phyloP scores from a whole-genome alignment of 345 rosid species.

The Brassica rapa region DNA sequence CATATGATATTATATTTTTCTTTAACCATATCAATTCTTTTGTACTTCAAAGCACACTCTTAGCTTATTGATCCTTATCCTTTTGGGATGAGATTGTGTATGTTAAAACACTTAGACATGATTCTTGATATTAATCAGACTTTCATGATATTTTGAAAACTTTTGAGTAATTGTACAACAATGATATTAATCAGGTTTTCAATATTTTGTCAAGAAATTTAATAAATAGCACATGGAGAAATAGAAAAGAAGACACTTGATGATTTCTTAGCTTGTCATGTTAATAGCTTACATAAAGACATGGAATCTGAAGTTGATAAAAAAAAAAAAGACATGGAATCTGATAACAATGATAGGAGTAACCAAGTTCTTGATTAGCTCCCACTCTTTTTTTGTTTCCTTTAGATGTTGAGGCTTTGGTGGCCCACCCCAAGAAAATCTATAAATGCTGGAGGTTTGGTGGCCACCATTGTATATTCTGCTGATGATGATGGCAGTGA shows the following conservation, averaged over 20 bases:
- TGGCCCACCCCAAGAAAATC: slow-evolving; percentile 65
- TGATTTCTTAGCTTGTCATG: background rate
- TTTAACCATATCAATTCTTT: background rate
- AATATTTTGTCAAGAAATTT: background rate
- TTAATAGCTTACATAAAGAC: slow-evolving; percentile 19
- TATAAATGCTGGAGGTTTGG: slow-evolving; percentile 50
- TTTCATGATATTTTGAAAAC: no score
- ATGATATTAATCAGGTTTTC: no score
- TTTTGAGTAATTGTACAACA: no score
- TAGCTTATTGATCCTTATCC: no score
- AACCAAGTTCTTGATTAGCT: slow-evolving; percentile 25
- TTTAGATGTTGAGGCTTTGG: slow-evolving; percentile 22
- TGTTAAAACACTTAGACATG: no score
- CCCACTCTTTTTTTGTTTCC: background rate
- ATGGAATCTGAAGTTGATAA: background rate
- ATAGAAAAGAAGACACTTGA: slow-evolving; percentile 17
- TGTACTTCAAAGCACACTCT: background rate
- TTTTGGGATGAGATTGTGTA: no score
- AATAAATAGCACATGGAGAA: slow-evolving; percentile 11
- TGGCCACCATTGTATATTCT: slow-evolving; percentile 33
- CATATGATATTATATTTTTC: background rate
- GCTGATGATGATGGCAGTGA: slow-evolving; percentile 37
- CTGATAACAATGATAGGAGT: slow-evolving; percentile 23
- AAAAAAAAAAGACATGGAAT: background rate
- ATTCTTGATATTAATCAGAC: no score